These are phyloP conservation scores for Mycosphaerella sp. DNA, from an alignment of 2,329 filamentous ascomycete genomes.

Conservation along the genomic window DNA sequence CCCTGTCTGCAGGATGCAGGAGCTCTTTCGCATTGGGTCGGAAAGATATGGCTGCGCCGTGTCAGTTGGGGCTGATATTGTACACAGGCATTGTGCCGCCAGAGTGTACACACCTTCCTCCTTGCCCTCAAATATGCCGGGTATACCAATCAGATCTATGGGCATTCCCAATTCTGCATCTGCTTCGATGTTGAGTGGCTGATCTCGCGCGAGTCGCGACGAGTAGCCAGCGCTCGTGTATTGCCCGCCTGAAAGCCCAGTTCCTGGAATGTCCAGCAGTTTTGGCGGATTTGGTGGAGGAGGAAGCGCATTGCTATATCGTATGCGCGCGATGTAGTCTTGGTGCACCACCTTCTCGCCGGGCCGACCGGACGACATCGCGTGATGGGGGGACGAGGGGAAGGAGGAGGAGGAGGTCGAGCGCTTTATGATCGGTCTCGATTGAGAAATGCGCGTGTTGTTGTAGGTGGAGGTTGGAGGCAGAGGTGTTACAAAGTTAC, in stretches of 20 bases:
- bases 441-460: not conserved
- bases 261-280: conserved; percentile 93
- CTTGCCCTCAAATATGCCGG: conserved; percentile 89
- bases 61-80: conserved; percentile 12
- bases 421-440: not conserved
- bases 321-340: conserved; percentile 93
- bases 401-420: not conserved
- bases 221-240: conserved; percentile 90
- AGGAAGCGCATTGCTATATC: conserved; percentile 92
- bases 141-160: conserved; percentile 88
- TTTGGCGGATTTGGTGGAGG: conserved; percentile 93
- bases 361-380: conserved; percentile 27
- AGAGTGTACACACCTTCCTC: conserved; percentile 65
- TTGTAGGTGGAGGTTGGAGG: too few relatives aligned
- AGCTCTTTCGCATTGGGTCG: conserved; percentile 58
- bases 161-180: conserved; percentile 98
- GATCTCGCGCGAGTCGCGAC: conserved; percentile 79
- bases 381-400: not conserved
- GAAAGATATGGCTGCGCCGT: conserved; percentile 48
- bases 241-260: conserved; percentile 74
- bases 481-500: not conserved
- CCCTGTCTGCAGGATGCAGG: conserved; percentile 75
- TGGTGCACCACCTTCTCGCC: conserved; percentile 58
- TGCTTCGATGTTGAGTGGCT: conserved; percentile 91
- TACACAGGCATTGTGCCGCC: not conserved